Base-by-base conservation (phyloP, 108 stramenopile species). In the Aurantiochytrium sp. region DNA sequence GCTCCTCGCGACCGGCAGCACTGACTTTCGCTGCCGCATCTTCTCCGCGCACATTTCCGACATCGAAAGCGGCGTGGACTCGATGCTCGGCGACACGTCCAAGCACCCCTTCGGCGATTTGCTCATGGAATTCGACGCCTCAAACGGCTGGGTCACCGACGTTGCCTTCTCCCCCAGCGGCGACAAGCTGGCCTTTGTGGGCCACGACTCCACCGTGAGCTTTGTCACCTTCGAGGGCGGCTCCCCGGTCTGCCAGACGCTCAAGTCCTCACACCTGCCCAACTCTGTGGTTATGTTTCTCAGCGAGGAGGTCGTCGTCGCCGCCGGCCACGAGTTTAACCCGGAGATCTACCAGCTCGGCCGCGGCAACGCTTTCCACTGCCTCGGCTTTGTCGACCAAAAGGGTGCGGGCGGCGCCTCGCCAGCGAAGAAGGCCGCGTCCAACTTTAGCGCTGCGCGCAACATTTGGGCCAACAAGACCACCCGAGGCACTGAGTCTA, bases 271-370 rank as follows among this genome's bases (percentile, higher is more conserved):
- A 22, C 52, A 65, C 19, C 89, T 93, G n/a, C 93, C 93, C 24
- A 39, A 90, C 41, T 6, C 31, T 8, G 32, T 37, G 55, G 27
- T 93, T 53, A 21, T 54, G 4, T 93, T 92, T 85, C 42, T 93
- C 1, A 55, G 55, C 68, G 92, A 93, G 42, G 55, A 54, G 31
- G 68, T 68, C 36, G 37, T 92, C 17, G 90, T 93, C 2, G 93
- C 92, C 4, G 91, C 55, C 3, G 93, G 93, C 24, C 90, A 93
- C 91, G 91, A 92, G 55, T 90, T 93, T 86, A 92, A 93, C 87
- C 93, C 93, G 4, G 55, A 87, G 39, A 30, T 93, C 53, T 93
- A 92, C 88, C 31, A 85, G 86, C 30, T 85, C 45, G 59, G 34
- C 59, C 54, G 55, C 45, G 69, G 55, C 15, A 17, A 30, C 31